Evolutionary conservation across 1,139 yeast species (phyloP).

Genomic region (Protomyces inundatus): DNA sequence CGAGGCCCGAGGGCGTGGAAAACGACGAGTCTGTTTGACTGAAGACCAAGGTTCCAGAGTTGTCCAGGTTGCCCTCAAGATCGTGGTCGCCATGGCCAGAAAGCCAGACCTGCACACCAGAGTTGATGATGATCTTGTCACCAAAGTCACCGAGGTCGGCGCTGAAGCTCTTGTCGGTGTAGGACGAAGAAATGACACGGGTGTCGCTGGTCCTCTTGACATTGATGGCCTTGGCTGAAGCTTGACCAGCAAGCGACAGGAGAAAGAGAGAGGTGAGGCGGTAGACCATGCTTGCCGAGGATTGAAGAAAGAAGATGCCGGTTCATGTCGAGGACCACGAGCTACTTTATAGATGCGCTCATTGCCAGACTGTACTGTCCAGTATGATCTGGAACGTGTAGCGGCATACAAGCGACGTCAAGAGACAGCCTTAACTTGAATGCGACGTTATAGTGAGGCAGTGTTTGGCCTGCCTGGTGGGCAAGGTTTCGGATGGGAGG

Average conservation of each 20-base stretch:
- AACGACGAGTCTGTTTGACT: background rate
- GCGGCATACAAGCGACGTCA: too few relatives aligned
- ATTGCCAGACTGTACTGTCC: too few relatives aligned
- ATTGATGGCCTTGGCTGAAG: background rate
- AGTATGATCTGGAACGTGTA: too few relatives aligned
- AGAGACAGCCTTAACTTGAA: too few relatives aligned
- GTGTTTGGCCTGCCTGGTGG: too few relatives aligned
- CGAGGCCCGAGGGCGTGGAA: background rate
- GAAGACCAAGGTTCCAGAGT: conserved; percentile 4
- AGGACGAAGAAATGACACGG: background rate
- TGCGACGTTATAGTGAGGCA: too few relatives aligned
- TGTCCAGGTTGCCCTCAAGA: conserved; percentile 6
- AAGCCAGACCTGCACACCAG: conserved; percentile 2
- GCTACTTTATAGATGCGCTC: too few relatives aligned
- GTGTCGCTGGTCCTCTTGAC: background rate
- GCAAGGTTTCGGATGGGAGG: too few relatives aligned
- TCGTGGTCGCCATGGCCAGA: conserved; percentile 6
- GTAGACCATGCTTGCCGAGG: background rate
- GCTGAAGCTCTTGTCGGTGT: background rate
- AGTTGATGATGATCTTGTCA: background rate
- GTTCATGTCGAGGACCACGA: background rate
- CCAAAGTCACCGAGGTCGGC: background rate
- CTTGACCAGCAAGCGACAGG: background rate
- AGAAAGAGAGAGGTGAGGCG: background rate
- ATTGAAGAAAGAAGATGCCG: background rate